Percentiles rank a stretch among this genome's conserved stretches.
phyloP scores from a whole-genome alignment of 805 yeast species.

The Wickerhamomyces alni region DNA sequence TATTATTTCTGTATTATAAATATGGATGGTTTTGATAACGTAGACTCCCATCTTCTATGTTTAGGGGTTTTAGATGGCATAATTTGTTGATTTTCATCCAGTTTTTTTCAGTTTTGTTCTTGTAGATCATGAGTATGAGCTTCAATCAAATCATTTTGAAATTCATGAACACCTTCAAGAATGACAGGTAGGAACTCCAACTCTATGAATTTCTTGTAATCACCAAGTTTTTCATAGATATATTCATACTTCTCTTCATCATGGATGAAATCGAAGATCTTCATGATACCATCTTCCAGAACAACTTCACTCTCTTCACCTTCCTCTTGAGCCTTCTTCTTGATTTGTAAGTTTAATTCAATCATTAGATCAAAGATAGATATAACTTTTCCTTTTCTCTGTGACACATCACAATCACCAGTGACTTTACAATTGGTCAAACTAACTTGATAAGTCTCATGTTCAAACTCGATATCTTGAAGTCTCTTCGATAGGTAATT shows the following conservation, averaged over 20 bases:
- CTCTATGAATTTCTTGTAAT: constrained; percentile 33
- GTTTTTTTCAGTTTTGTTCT: constrained; percentile 34
- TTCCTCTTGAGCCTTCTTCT: constrained; percentile 28
- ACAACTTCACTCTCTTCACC: constrained; percentile 1
- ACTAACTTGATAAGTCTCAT: constrained; percentile 20
- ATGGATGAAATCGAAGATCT: constrained; percentile 66
- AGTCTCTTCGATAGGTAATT: constrained; percentile 40
- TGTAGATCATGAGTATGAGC: constrained; percentile 62
- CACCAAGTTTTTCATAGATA: constrained; percentile 38
- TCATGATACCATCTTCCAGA: constrained; percentile 38
- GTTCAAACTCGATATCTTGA: constrained; percentile 15
- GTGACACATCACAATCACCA: constrained; percentile 82
- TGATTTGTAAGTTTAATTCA: constrained; percentile 38
- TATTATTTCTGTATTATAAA: too few relatives aligned
- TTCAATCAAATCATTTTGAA: constrained; percentile 55
- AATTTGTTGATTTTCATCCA: too few relatives aligned
- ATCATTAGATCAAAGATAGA: constrained; percentile 67
- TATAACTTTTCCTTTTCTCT: constrained; percentile 74
- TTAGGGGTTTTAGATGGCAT: too few relatives aligned
- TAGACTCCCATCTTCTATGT: too few relatives aligned
- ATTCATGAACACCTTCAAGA: constrained; percentile 40
- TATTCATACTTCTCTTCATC: constrained; percentile 69
- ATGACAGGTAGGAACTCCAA: constrained; percentile 47
- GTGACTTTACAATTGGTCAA: constrained; percentile 37
- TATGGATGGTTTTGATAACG: too few relatives aligned